Evolutionary conservation across 495 filamentous ascomycete genomes (phyloP), one percentile per base, ranked within the genome.

Genomic region (Xylaria grammica): DNA sequence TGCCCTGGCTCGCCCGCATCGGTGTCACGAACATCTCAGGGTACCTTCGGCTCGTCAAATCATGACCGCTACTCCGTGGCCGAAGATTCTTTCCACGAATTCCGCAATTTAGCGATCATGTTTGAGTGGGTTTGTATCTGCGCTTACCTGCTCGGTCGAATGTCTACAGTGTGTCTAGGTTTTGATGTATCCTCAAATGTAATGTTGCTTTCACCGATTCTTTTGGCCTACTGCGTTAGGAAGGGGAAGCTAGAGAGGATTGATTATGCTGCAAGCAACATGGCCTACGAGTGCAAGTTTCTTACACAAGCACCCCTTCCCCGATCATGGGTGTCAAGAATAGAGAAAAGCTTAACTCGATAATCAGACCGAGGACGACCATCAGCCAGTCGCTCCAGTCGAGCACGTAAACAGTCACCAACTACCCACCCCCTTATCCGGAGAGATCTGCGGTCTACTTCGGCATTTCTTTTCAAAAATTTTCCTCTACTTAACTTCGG

Each of bases 401-500:
- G 34, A n/a, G 8, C 65, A 68, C 63, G 66, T 60, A 64, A 65
- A 58, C 54, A 60, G 58, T 57, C 56, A 61, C 61, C 62, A 66
- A 67, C 42, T 61, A 57, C 60, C 19, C 53, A n/a, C 54, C 60
- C 19, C 20, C 63, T 65, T 48, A 24, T 10, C 32, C 52, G 68
- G 65, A 61, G 64, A 60, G 66, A 71, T 74, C 69, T 68, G 63
- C 67, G 58, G 40, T 67, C 38, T 64, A 69, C 62, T 69, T 74
- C 65, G 67, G 69, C 67, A 65, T 60, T 72, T 70, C 67, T 74
- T 65, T 54, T 72, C 65, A 50, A 38, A 19, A 27, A 38, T 29
- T 40, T 49, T 36, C 11, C 51, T 65, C 67, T 69, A 63, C 65
- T 67, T 68, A 56, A 67, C 67, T 70, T 74, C 67, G 69, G 69